Percentiles rank a stretch among this genome's conserved stretches.
Conservation (phyloP, 805 yeast species). For the Teunomyces aglyptinius region DNA sequence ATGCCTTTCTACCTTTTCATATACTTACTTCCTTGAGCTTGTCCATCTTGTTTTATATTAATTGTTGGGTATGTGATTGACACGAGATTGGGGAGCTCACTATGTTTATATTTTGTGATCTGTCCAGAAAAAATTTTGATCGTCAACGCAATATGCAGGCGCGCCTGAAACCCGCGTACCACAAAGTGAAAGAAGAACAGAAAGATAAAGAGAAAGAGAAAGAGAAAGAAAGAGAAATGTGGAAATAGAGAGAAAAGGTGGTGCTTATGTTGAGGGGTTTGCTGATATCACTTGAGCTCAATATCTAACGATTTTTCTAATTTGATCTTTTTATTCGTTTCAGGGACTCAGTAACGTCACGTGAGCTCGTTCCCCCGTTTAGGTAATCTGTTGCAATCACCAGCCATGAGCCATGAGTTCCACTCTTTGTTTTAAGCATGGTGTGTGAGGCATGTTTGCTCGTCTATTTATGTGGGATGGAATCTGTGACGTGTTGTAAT, state of each 20-base stretch:
- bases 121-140: conserved; percentile 7
- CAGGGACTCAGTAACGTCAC: too few species aligned
- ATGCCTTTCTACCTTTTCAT: neutral
- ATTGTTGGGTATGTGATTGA: conserved; percentile 3
- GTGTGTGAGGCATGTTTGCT: too few species aligned
- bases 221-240: too few species aligned
- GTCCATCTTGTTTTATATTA: conserved; percentile 41
- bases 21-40: conserved; percentile 58
- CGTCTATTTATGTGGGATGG: too few species aligned
- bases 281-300: too few species aligned
- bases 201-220: neutral
- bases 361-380: neutral
- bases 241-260: too few species aligned
- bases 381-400: neutral
- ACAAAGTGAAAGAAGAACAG: too few species aligned
- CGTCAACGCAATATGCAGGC: conserved; percentile 4
- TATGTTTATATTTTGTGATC: conserved; percentile 12
- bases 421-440: neutral
- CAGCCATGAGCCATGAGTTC: neutral
- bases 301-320: too few species aligned
- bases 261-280: too few species aligned
- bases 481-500: too few species aligned
- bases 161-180: neutral
- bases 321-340: too few species aligned
- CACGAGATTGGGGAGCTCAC: conserved; percentile 1